phyloP scores from a whole-genome alignment of 805 yeast species.

The Candida pini region DNA sequence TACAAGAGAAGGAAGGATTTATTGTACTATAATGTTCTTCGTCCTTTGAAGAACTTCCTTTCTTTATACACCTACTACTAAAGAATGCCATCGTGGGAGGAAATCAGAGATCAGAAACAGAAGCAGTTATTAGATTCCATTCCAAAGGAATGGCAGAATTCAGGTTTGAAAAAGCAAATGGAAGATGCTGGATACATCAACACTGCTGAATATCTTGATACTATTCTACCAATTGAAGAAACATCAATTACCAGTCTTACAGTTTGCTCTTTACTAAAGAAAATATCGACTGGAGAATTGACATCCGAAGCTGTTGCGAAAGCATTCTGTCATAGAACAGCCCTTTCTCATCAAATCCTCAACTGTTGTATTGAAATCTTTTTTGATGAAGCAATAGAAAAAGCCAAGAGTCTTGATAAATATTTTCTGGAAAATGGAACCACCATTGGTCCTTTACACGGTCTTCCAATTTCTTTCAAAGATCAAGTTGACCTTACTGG shows the following conservation, averaged over 20 bases:
- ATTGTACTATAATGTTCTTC: too few species aligned
- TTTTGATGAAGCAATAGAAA: slow-evolving; percentile 40
- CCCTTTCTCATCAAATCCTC: slow-evolving; percentile 43
- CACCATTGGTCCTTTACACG: slow-evolving; percentile 54
- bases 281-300: slow-evolving; percentile 34
- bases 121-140: slow-evolving; percentile 15
- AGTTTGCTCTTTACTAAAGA: slow-evolving; percentile 27
- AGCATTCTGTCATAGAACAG: slow-evolving; percentile 44
- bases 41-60: too few species aligned
- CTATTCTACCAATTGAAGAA: slow-evolving; percentile 29
- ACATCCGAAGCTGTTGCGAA: slow-evolving; percentile 37
- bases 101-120: too few species aligned
- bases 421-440: slow-evolving; percentile 38
- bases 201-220: slow-evolving; percentile 33
- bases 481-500: slow-evolving; percentile 50
- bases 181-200: slow-evolving; percentile 31
- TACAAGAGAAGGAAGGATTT: too few species aligned
- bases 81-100: too few species aligned
- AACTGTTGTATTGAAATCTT: slow-evolving; percentile 44
- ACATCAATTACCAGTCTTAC: slow-evolving; percentile 38
- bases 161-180: slow-evolving; percentile 28
- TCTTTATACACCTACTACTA: too few species aligned
- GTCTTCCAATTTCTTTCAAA: slow-evolving; percentile 58
- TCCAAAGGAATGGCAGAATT: slow-evolving; percentile 40
- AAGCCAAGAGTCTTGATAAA: slow-evolving; percentile 50